These are phyloP conservation scores for Lactarius indigo DNA, from an alignment of 768 basidiomycete genomes.

Conservation along the genomic window DNA sequence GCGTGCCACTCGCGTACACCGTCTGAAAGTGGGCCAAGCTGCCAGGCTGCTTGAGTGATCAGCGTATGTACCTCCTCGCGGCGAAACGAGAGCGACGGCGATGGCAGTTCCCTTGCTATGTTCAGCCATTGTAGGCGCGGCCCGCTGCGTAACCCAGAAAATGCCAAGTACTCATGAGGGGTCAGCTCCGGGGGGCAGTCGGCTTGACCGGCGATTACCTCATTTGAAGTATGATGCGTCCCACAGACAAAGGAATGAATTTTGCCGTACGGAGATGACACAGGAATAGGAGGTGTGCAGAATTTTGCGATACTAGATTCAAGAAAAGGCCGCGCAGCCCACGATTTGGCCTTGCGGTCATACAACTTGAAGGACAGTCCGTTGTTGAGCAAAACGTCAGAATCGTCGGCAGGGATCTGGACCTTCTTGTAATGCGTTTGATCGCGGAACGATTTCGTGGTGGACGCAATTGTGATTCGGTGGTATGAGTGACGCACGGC, in stretches of 20 bases:
- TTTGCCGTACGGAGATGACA: neutral
- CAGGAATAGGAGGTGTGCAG: neutral
- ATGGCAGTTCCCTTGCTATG: conserved; percentile 34
- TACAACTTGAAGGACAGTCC: neutral
- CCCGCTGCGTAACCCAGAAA: conserved; percentile 45
- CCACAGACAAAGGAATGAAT: neutral
- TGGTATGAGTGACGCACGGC: neutral
- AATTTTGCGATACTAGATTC: neutral
- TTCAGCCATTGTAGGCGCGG: conserved; percentile 38
- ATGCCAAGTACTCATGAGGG: conserved; percentile 45
- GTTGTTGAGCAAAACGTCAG: neutral
- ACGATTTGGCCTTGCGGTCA: neutral
- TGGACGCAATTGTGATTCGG: neutral
- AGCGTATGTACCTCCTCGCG: conserved; percentile 39
- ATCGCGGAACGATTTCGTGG: neutral
- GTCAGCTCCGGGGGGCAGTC: conserved; percentile 39
- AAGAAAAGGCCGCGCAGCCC: neutral
- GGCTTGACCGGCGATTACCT: conserved; percentile 39
- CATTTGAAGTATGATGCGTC: conserved; percentile 35
- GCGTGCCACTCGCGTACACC: conserved; percentile 37
- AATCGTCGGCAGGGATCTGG: neutral
- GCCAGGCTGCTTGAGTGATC: conserved; percentile 42
- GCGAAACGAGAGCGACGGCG: conserved; percentile 39
- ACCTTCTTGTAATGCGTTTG: neutral
- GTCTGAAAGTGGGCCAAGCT: conserved; percentile 35